Percentiles rank a stretch among this genome's conserved stretches.
phyloP scores from a whole-genome alignment of 169 alveolate species.

The Cryptosporidium sp. region DNA sequence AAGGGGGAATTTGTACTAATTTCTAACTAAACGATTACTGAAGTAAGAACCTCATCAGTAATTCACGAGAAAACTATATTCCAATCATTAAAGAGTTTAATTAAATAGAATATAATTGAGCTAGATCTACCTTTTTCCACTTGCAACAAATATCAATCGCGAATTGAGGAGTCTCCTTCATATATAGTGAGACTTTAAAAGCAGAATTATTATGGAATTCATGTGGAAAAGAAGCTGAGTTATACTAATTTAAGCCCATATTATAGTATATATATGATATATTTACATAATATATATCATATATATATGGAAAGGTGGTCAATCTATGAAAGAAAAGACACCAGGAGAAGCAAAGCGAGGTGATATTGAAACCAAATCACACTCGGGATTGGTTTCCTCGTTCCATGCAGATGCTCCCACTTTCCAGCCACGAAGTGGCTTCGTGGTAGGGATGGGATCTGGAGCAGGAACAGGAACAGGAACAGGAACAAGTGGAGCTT shows the following conservation, averaged over 20 bases:
- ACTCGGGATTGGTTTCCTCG: constrained; percentile 34
- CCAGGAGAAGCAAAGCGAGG: constrained; percentile 35
- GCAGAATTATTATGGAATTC: background rate
- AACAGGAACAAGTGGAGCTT: background rate
- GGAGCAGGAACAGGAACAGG: background rate
- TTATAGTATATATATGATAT: background rate
- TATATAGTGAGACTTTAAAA: background rate
- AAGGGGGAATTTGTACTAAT: background rate
- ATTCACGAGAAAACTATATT: too few relatives aligned
- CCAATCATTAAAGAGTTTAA: too few relatives aligned
- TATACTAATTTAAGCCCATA: background rate
- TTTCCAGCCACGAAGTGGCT: constrained; percentile 54
- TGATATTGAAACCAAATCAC: constrained; percentile 52
- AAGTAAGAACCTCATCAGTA: background rate
- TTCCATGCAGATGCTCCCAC: constrained; percentile 77
- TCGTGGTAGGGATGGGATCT: constrained; percentile 17
- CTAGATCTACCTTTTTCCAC: background rate
- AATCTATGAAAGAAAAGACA: constrained; percentile 66
- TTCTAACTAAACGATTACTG: background rate
- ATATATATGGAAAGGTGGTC: constrained; percentile 9
- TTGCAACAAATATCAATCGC: background rate
- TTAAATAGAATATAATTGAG: too few relatives aligned
- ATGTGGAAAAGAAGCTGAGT: background rate
- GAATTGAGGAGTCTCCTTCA: background rate
- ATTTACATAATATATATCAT: background rate